Base-by-base conservation (phyloP, 768 basidiomycete species). In the Holtermannia corniformis region DNA sequence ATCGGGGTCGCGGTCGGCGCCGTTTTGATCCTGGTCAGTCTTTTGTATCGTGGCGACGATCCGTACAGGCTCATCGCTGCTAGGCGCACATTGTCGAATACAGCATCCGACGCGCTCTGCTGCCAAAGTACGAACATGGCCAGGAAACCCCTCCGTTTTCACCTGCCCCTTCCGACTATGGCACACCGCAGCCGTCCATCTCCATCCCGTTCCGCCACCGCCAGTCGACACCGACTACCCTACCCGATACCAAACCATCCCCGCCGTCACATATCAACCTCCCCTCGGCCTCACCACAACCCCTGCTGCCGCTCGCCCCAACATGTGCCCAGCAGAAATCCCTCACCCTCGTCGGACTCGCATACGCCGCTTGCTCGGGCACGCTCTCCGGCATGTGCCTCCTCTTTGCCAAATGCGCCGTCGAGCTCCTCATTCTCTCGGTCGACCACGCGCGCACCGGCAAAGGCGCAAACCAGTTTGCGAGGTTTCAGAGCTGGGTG, bases 371-470 rank as follows among this genome's bases (percentile, higher is more conserved):
- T 12, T 80, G 83, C 48, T 89, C 86, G 3, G 91, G 91, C 0
- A 89, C 87, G 20, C 76, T 93, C 23, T 87, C 85, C 3, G 91
- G 91, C 21, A 86, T 96, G 82, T 93, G 88, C 67, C 75, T 96
- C 22, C 77, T 96, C 14, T 87, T 93, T 58, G 91, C 91, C 14
- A 96, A 96, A 75, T 87, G 87, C 55, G 90, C 87, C 2, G 86
- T 91, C 11, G 89, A 93, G 72, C 76, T 96, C 7, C 76, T 93
- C 5, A 74, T 96, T 52, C 74, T 91, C 27, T 89, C 88, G 0
- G 57, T 89, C 22, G 72, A 78, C 3, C 56, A 68, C 49, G 64
- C 67, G 49, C 50, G 66, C 12, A 64, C 64, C 2, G 68, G 67
- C 5, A 58, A 62, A 41, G 65, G 63, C 12, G 50, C 60, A 19